These are phyloP conservation scores for Pleodorina starrii DNA, from an alignment of 139 green algal species.

Conservation along the genomic window DNA sequence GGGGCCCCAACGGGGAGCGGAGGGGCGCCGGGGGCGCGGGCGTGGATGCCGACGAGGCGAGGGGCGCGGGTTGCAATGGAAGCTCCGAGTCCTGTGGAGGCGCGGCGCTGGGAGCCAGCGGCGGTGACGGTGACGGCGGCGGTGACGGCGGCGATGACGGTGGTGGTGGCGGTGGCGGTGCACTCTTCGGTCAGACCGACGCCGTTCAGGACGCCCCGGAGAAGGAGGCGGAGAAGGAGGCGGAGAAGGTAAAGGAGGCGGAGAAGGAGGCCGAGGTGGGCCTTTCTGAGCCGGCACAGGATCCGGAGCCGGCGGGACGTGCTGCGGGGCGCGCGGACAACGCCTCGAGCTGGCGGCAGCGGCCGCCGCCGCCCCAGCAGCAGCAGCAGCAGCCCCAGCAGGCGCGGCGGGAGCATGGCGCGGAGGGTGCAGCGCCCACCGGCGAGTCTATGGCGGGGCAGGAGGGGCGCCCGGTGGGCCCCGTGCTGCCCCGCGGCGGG, in stretches of 20 bases:
- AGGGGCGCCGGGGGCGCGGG: neutral
- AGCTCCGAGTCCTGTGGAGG: too few relatives aligned
- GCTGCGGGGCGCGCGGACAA: neutral
- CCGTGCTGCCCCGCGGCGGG: neutral
- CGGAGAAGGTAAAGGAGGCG: neutral
- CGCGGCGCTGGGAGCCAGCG: too few relatives aligned
- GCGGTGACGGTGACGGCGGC: neutral
- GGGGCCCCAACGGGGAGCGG: too few relatives aligned
- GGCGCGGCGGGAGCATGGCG: too few relatives aligned
- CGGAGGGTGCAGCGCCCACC: neutral
- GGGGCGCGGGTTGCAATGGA: too few relatives aligned
- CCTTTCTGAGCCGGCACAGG: too few relatives aligned
- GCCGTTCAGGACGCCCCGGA: neutral
- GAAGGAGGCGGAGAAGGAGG: neutral
- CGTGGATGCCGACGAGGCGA: neutral
- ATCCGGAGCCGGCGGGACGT: too few relatives aligned
- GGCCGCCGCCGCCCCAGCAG: neutral
- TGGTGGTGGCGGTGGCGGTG: neutral
- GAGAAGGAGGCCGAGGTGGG: too few relatives aligned
- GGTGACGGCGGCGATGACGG: neutral
- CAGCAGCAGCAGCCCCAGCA: slow-evolving; percentile 5
- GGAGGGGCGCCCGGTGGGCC: neutral
- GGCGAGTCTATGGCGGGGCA: too few relatives aligned
- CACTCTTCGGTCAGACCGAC: neutral
- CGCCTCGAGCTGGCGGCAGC: neutral